A percentile compares a stretch with the other conserved stretches of the same genome.
Evolutionary conservation across 768 basidiomycete species (phyloP).

Genomic region (Galerina sulciceps): DNA sequence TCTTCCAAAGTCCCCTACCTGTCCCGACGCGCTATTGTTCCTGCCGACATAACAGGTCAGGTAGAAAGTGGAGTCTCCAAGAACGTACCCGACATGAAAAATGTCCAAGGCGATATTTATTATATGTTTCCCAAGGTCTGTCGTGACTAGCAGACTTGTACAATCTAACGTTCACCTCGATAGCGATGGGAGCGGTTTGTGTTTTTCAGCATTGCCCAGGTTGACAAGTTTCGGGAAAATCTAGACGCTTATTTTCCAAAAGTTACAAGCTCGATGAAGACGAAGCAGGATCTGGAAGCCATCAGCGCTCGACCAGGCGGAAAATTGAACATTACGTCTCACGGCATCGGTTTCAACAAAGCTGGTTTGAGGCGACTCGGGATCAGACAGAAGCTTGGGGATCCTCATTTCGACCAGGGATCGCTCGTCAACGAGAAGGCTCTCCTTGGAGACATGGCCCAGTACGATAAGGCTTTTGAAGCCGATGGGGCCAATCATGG

Average conservation of each 20-base stretch:
- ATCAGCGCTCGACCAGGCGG: background rate
- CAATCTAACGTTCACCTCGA: background rate
- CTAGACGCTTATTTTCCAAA: background rate
- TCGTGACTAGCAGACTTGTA: background rate
- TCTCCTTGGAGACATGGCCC: background rate
- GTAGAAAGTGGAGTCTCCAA: too few species aligned
- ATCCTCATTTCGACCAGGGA: background rate
- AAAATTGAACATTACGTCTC: background rate
- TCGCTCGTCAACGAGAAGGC: background rate
- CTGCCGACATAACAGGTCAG: too few species aligned
- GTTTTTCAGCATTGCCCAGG: background rate
- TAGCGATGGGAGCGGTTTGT: background rate
- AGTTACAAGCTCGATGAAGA: background rate
- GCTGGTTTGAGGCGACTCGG: background rate
- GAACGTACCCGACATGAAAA: too few species aligned
- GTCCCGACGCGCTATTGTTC: too few species aligned
- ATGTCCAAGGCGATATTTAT: constrained; percentile 2
- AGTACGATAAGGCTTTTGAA: background rate
- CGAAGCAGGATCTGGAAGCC: background rate
- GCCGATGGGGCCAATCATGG: background rate
- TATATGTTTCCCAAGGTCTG: background rate
- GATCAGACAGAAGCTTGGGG: background rate
- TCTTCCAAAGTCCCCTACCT: too few species aligned
- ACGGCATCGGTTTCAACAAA: background rate
- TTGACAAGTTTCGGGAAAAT: background rate